Base-by-base conservation (phyloP, 805 yeast species). In the Zygosaccharomyces siamensis region DNA sequence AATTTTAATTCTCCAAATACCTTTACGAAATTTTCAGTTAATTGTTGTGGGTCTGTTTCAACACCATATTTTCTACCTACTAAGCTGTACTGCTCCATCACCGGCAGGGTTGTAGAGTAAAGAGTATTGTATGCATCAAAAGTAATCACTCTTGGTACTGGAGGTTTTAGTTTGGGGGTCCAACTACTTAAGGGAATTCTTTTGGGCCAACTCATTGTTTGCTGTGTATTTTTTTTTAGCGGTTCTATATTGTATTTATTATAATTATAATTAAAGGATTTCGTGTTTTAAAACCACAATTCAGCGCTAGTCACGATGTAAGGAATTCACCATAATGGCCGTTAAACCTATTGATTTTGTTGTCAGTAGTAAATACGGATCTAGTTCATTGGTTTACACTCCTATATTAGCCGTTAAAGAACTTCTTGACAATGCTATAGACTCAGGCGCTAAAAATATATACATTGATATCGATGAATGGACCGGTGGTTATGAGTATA, bases 91-190 rank as follows among this genome's bases (percentile, higher is more conserved):
- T 77, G 83, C n/a, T 68, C 64, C 36, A 77, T 64, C 0, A 84
- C 76, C 0, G 86, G 78, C 26, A 66, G 66, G 16, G 69, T 71
- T 2, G 89, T 85, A 0, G 77, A 68, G 59, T 81, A 83, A 7
- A 84, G 62, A 0, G 90, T 84, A 38, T 79, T 81, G 65, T 81
- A 84, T 0, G 83, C 86, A 63, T 84, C 92, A 47, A 84, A 74
- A 0, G 89, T 79, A 0, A 84, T 64, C 3, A 82, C 60, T 35
- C 67, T 69, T 5, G 83, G 81, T 11, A 43, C 30, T n/a, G 42
- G 39, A 8, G 51, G 50, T 47, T 45, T 52, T 7, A 36, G n/a
- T 10, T 39, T 39, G 8, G 30, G 37, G 2, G 44, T 42, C 60
- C 58, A 56, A 16, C 43, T 39, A 8, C 28, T 46, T 7, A 49